Evolutionary conservation across 2,329 filamentous ascomycete species (phyloP), one percentile per base, ranked within the genome.

Genomic region (Clonostachys rosea): DNA sequence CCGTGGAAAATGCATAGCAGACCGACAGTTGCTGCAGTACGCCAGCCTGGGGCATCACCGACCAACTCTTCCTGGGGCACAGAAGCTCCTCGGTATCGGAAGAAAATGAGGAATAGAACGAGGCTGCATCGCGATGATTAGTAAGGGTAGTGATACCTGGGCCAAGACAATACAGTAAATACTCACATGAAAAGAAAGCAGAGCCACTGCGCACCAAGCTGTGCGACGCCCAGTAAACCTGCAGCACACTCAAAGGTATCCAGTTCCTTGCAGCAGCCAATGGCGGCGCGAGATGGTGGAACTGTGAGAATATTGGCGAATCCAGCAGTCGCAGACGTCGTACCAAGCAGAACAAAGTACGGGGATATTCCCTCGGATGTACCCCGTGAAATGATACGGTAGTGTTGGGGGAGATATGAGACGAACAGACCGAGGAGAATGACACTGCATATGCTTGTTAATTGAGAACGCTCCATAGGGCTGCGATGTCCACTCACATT

Each of bases 321-420:
- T 24, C 89, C 87, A 43, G 87, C 89, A 45, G 88, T 95, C 57
- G 88, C 88, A 8, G 90, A 95, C 2, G 92, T 92, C 24, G 88
- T 89, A 50, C 94, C 94, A n/a, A 99, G 82, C 3, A 97, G 80
- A 53, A 99, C 84, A 62, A 96, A 99, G 67, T 92, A 94, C 9
- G 94, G 92, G 33, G 91, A 96, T 52, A 99, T 91, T 52, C 94
- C 94, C 65, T 95, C 92, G 18, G 92, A 95, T 13, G 89, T 94
- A 51, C 85, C 82, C 47, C 91, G 83, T 39, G 80, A 75, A 56
- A 96, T 89, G 68, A 99, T 97, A 59, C 94, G 90, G 65, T 87
- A 81, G 68, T 97, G 92, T 64, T 99, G 94, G 1, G 94, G 94
- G 3, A 97, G 78, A 70, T 99, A 99, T 34, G 92, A 97, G 49